These are phyloP conservation scores for Diaporthe vexans DNA, from an alignment of 2,329 filamentous ascomycete genomes.

Conservation along the genomic window DNA sequence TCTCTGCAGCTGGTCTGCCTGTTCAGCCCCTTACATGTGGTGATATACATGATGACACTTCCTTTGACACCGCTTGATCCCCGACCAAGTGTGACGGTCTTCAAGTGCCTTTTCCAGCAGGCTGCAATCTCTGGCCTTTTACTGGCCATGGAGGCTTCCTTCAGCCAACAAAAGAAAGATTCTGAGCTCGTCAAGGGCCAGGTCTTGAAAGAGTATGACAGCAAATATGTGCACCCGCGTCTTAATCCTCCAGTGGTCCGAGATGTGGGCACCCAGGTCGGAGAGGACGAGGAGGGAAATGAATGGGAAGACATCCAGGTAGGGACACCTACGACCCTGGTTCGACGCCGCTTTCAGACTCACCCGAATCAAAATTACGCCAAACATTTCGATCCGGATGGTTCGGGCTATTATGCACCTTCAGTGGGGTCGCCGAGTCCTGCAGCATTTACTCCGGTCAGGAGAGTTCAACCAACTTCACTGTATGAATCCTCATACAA, in stretches of 20 bases:
- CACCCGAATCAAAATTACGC: slow-evolving; percentile 88
- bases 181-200: slow-evolving; percentile 87
- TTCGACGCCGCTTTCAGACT: slow-evolving; percentile 82
- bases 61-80: slow-evolving; percentile 83
- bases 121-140: slow-evolving; percentile 83
- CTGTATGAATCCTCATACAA: slow-evolving; percentile 46
- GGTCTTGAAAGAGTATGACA: slow-evolving; percentile 95
- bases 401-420: slow-evolving; percentile 50
- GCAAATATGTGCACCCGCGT: slow-evolving; percentile 92
- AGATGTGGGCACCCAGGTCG: slow-evolving; percentile 85
- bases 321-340: slow-evolving; percentile 70
- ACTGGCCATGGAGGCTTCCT: slow-evolving; percentile 78
- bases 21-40: slow-evolving; percentile 94
- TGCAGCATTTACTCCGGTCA: slow-evolving; percentile 60
- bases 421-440: slow-evolving; percentile 55
- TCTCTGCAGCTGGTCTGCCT: slow-evolving; percentile 86
- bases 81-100: slow-evolving; percentile 86
- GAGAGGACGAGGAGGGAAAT: slow-evolving; percentile 59
- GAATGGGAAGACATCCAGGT: slow-evolving; percentile 61
- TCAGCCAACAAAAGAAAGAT: slow-evolving; percentile 89
- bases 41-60: slow-evolving; percentile 90
- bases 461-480: slow-evolving; percentile 50
- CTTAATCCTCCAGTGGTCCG: slow-evolving; percentile 81
- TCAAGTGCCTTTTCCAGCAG: slow-evolving; percentile 85
- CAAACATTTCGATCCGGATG: slow-evolving; percentile 79